These are phyloP conservation scores for Earliella scabrosa DNA, from an alignment of 1,284 basidiomycete genomes.

Conservation along the genomic window DNA sequence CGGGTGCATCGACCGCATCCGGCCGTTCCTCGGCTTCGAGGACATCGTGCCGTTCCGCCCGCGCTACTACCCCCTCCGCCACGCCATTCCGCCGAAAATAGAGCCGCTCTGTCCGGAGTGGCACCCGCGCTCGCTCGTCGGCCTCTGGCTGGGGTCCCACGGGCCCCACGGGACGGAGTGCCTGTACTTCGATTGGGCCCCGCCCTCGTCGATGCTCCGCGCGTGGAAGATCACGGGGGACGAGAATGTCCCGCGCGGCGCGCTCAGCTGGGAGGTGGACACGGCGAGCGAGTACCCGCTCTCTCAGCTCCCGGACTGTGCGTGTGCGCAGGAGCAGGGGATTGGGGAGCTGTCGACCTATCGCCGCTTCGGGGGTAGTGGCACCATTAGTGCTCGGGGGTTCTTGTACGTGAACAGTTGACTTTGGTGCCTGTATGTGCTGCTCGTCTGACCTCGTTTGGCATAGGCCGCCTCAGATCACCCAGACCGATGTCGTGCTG, in stretches of 20 bases:
- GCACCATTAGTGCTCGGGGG: slow-evolving; percentile 24
- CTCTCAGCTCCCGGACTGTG: not conserved
- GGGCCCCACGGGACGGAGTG: slow-evolving; percentile 32
- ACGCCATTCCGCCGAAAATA: not conserved
- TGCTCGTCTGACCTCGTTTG: not conserved
- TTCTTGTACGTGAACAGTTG: slow-evolving; percentile 24
- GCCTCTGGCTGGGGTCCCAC: slow-evolving; percentile 34
- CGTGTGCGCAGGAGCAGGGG: slow-evolving; percentile 2
- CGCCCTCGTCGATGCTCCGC: slow-evolving; percentile 8
- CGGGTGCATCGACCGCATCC: slow-evolving; percentile 14
- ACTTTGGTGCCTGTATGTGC: too few relatives aligned
- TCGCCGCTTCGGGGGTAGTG: slow-evolving; percentile 15
- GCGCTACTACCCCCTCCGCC: slow-evolving; percentile 33
- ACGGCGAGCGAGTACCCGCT: not conserved
- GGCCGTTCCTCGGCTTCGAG: slow-evolving; percentile 24
- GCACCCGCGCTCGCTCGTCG: slow-evolving; percentile 24
- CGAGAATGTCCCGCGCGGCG: slow-evolving; percentile 33
- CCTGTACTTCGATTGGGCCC: slow-evolving; percentile 25
- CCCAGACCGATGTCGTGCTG: slow-evolving; percentile 1
- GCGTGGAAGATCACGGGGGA: slow-evolving; percentile 36
- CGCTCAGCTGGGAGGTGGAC: slow-evolving; percentile 24
- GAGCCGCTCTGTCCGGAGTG: slow-evolving; percentile 19
- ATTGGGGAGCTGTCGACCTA: slow-evolving; percentile 2
- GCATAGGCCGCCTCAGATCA: slow-evolving; percentile 2
- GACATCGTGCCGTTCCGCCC: slow-evolving; percentile 17